A percentile compares a stretch with the other conserved stretches of the same genome.
phyloP scores from a whole-genome alignment of 352 stramenopile species.

The Phytophthora citricola region DNA sequence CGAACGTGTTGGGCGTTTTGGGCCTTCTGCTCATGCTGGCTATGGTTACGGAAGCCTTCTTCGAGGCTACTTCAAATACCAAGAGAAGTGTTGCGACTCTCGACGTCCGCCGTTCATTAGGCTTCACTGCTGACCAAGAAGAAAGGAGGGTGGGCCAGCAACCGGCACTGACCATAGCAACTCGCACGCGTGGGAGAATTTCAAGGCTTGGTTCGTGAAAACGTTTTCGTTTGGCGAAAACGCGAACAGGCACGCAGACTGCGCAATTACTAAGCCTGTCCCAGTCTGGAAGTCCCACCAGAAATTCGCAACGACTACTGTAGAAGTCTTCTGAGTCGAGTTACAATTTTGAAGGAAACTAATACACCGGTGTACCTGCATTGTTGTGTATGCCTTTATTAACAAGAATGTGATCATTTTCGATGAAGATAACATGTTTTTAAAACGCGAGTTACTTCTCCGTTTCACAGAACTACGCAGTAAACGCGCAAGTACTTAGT shows the following conservation, averaged over 20 bases:
- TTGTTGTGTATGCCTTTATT: no score
- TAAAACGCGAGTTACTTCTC: no score
- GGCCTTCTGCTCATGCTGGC: background rate
- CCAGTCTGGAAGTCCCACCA: no score
- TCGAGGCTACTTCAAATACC: background rate
- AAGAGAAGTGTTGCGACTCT: background rate
- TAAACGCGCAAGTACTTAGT: no score
- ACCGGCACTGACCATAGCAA: background rate
- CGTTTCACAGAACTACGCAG: no score
- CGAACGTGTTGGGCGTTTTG: background rate
- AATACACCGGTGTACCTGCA: no score
- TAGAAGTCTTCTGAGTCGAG: no score
- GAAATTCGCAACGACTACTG: no score
- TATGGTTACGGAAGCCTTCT: background rate
- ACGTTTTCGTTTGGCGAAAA: background rate
- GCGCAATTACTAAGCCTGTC: background rate
- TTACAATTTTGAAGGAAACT: no score
- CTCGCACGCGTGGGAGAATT: background rate
- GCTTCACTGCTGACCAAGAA: background rate
- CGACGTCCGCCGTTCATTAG: background rate
- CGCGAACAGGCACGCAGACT: background rate
- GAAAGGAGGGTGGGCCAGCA: background rate
- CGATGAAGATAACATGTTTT: no score
- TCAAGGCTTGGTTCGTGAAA: background rate
- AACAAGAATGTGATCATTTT: no score